phyloP scores from a whole-genome alignment of 176 grass and related monocot species.

The Areca catechu region DNA sequence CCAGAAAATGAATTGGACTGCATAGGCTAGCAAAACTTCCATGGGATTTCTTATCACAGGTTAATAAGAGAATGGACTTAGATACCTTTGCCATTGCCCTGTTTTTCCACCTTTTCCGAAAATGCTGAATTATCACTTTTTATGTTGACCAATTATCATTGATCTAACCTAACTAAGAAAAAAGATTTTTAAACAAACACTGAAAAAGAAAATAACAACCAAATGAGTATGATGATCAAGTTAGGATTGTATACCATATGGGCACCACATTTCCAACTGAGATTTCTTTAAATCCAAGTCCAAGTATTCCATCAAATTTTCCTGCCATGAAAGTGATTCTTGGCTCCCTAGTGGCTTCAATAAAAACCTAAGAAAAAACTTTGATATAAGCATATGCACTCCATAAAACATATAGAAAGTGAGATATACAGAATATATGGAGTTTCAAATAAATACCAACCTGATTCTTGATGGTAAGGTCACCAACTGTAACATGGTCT shows the following conservation, averaged over 20 bases:
- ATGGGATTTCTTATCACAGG: too few relatives aligned
- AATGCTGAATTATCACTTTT: too few relatives aligned
- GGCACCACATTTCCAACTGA: conserved; percentile 65
- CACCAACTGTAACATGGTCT: conserved; percentile 63
- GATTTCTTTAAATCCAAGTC: conserved; percentile 89
- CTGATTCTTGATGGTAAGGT: conserved; percentile 57
- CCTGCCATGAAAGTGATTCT: conserved; percentile 51
- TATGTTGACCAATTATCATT: too few relatives aligned
- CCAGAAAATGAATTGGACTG: too few relatives aligned
- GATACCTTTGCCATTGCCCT: too few relatives aligned
- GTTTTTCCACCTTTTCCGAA: too few relatives aligned
- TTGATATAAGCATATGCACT: conserved; percentile 1
- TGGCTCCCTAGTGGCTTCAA: conserved; percentile 81
- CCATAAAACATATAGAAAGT: neutral
- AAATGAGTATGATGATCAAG: neutral
- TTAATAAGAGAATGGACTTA: too few relatives aligned
- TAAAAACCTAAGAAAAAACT: conserved; percentile 63
- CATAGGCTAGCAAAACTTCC: too few relatives aligned
- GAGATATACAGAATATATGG: neutral
- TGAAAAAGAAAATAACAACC: neutral
- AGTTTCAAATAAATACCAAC: conserved; percentile 17
- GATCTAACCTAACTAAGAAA: too few relatives aligned
- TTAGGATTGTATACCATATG: conserved; percentile 46
- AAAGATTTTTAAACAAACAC: too few relatives aligned
- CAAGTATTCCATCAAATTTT: conserved; percentile 95